These are phyloP conservation scores for Paraconiothyrium sp. DNA, from an alignment of 2,329 filamentous ascomycete species.

Conservation along the genomic window DNA sequence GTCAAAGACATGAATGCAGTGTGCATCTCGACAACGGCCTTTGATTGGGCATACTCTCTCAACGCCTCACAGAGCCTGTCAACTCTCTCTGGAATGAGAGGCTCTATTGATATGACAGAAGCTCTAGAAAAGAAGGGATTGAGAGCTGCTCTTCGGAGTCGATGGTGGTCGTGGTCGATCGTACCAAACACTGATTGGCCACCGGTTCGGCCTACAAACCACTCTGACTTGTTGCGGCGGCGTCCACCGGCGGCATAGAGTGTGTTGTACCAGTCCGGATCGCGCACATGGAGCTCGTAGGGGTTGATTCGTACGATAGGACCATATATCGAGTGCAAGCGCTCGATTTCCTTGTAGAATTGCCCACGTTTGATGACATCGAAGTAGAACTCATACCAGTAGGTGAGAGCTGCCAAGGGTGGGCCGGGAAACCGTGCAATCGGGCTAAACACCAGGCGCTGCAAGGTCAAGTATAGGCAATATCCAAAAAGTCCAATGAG, in stretches of 20 bases:
- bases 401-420: conserved; percentile 10
- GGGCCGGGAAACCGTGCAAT: conserved; percentile 17
- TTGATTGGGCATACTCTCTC: neutral
- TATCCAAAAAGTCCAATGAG: neutral
- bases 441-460: conserved; percentile 7
- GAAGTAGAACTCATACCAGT: conserved; percentile 16
- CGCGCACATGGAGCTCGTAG: conserved; percentile 33
- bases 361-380: conserved; percentile 9
- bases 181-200: neutral
- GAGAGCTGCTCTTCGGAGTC: conserved; percentile 27
- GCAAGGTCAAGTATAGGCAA: conserved; percentile 2
- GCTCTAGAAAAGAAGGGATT: conserved; percentile 36
- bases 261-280: conserved; percentile 28
- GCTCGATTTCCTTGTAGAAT: neutral
- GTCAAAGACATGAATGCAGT: conserved; percentile 18
- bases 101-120: conserved; percentile 26
- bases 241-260: conserved; percentile 26
- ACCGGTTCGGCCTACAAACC: neutral
- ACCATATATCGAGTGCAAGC: conserved; percentile 21
- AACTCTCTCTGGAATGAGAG: conserved; percentile 21
- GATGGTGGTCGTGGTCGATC: conserved; percentile 31
- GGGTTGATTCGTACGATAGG: conserved; percentile 43
- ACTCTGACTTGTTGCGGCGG: conserved; percentile 5
- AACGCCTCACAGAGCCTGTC: neutral
- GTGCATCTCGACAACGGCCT: neutral